Conservation (phyloP, 2,329 filamentous ascomycete species). For the Penicillium sp. region DNA sequence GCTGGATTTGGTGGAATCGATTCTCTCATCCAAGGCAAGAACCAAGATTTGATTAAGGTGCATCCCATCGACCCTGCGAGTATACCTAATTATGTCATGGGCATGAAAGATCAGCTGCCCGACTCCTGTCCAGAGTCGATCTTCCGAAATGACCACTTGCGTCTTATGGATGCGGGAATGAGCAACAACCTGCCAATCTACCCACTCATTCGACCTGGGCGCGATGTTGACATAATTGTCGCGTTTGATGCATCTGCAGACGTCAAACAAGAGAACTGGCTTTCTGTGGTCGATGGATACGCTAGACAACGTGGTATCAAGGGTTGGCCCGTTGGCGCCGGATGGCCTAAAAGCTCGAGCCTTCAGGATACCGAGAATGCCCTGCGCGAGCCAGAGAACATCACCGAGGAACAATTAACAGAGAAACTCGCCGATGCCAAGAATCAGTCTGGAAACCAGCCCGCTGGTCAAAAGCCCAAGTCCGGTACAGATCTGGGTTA, state of each 20-base stretch:
- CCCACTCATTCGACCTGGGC: slow-evolving; percentile 80
- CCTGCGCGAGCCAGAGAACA: slow-evolving; percentile 66
- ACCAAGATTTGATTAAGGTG: slow-evolving; percentile 82
- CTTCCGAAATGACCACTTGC: slow-evolving; percentile 67
- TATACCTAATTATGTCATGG: slow-evolving; percentile 84
- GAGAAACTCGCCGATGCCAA: slow-evolving; percentile 62
- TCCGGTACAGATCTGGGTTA: slow-evolving; percentile 66
- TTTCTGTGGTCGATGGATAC: slow-evolving; percentile 90
- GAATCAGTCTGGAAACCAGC: slow-evolving; percentile 16
- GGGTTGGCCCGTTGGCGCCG: slow-evolving; percentile 92
- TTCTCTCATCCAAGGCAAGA: slow-evolving; percentile 75
- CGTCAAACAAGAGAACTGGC: slow-evolving; percentile 90
- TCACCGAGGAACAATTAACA: slow-evolving; percentile 59
- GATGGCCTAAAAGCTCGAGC: slow-evolving; percentile 73
- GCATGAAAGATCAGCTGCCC: slow-evolving; percentile 73
- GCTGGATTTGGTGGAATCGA: slow-evolving; percentile 76
- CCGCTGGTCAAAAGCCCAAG: slow-evolving; percentile 19
- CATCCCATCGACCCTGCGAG: slow-evolving; percentile 91
- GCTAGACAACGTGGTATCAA: slow-evolving; percentile 84
- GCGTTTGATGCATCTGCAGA: slow-evolving; percentile 95
- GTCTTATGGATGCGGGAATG: slow-evolving; percentile 97
- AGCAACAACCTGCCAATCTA: slow-evolving; percentile 97
- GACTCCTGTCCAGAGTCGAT: slow-evolving; percentile 75
- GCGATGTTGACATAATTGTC: slow-evolving; percentile 84
- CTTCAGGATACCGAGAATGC: slow-evolving; percentile 61